Conservation (phyloP, 495 filamentous ascomycete species). For the Entonaema liquescens region DNA sequence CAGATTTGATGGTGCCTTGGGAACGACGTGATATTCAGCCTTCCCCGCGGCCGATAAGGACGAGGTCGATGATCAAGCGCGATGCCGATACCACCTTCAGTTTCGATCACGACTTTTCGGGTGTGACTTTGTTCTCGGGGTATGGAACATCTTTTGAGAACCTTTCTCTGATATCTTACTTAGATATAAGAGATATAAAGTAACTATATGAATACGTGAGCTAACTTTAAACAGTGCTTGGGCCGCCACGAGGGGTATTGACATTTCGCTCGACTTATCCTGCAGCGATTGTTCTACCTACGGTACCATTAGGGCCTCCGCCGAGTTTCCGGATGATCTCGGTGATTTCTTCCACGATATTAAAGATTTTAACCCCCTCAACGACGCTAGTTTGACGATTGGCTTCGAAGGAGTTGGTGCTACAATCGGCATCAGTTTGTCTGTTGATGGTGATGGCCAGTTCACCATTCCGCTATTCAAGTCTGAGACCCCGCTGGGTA, state of each 20-base stretch:
- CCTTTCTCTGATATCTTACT: neutral
- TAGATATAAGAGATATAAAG: neutral
- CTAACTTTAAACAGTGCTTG: conserved; percentile 15
- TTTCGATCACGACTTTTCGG: conserved; percentile 29
- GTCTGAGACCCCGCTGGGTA: conserved; percentile 37
- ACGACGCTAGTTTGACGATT: conserved; percentile 35
- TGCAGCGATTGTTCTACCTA: conserved; percentile 40
- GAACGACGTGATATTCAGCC: conserved; percentile 8
- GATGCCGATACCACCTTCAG: conserved; percentile 38
- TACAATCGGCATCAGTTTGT: conserved; percentile 30
- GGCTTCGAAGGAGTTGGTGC: conserved; percentile 41
- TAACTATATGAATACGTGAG: neutral
- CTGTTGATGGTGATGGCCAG: conserved; percentile 16
- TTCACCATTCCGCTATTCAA: conserved; percentile 34
- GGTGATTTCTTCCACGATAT: conserved; percentile 31
- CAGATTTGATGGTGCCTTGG: neutral
- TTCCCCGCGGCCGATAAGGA: neutral
- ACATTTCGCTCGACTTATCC: conserved; percentile 25
- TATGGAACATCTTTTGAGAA: conserved; percentile 3
- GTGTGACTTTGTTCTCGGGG: conserved; percentile 35
- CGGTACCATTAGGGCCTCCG: conserved; percentile 33
- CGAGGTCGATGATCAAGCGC: conserved; percentile 24
- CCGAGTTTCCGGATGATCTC: conserved; percentile 38
- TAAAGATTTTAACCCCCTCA: conserved; percentile 31
- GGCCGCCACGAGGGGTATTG: conserved; percentile 5